Evolutionary conservation across 2,329 filamentous ascomycete species (phyloP).

Genomic region (Sporothrix mexicana): DNA sequence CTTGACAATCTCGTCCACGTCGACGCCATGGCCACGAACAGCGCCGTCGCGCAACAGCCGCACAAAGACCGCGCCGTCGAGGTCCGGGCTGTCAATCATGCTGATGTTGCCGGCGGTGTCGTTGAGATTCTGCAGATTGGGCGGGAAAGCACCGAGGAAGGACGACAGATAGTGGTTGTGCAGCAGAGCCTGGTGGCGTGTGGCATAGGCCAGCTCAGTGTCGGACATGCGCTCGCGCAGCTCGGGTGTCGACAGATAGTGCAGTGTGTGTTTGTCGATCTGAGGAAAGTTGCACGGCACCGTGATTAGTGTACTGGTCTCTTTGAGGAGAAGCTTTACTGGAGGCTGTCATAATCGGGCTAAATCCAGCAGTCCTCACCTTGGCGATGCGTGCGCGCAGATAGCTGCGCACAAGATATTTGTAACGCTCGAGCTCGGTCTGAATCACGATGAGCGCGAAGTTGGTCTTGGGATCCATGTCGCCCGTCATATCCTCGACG

Average conservation of each 20-base stretch:
- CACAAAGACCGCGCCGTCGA: slow-evolving; percentile 83
- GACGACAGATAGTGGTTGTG: slow-evolving; percentile 83
- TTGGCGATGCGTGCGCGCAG: slow-evolving; percentile 87
- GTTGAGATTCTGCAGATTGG: slow-evolving; percentile 80
- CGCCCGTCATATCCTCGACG: slow-evolving; percentile 68
- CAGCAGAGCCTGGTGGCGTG: slow-evolving; percentile 81
- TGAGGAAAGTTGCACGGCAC: slow-evolving; percentile 43
- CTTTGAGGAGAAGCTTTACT: too few relatives aligned
- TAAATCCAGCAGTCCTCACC: slow-evolving; percentile 53
- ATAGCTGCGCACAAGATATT: slow-evolving; percentile 85
- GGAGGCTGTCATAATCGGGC: not conserved
- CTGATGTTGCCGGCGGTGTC: slow-evolving; percentile 86
- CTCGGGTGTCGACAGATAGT: slow-evolving; percentile 67
- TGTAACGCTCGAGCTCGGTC: slow-evolving; percentile 93
- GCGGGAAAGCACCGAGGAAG: slow-evolving; percentile 83
- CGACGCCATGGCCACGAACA: slow-evolving; percentile 66
- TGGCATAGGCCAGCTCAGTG: slow-evolving; percentile 81
- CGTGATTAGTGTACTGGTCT: too few relatives aligned
- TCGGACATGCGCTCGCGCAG: slow-evolving; percentile 70
- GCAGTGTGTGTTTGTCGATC: slow-evolving; percentile 78
- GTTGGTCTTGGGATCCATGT: slow-evolving; percentile 88
- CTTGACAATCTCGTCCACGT: slow-evolving; percentile 65
- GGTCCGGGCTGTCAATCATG: slow-evolving; percentile 90
- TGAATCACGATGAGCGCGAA: slow-evolving; percentile 94
- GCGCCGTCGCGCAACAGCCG: slow-evolving; percentile 68